These are phyloP conservation scores for Xerocomus potaroensis DNA, from an alignment of 768 basidiomycete species.

Conservation along the genomic window DNA sequence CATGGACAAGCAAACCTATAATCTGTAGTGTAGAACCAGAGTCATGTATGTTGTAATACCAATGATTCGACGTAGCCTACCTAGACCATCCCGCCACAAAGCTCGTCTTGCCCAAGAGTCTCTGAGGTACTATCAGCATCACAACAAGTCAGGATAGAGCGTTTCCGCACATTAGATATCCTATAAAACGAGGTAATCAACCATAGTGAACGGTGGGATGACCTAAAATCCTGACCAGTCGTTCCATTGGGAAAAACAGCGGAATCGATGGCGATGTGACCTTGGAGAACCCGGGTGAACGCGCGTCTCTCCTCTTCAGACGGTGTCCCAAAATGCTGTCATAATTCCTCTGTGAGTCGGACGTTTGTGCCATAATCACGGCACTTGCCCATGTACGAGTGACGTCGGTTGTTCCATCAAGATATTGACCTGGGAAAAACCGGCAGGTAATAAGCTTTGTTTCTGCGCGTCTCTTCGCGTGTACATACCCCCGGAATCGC, in stretches of 20 bases:
- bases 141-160: background rate
- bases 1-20: conserved; percentile 42
- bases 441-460: background rate
- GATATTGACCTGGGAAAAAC: conserved; percentile 58
- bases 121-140: conserved; percentile 34
- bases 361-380: background rate
- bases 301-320: conserved; percentile 78
- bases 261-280: conserved; percentile 85
- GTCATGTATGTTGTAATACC: background rate
- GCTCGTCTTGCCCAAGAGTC: conserved; percentile 77
- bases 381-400: conserved; percentile 77
- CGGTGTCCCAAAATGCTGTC: conserved; percentile 84
- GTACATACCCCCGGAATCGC: conserved; percentile 78
- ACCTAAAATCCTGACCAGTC: conserved; percentile 44
- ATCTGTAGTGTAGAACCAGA: no score
- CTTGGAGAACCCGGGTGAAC: conserved; percentile 89
- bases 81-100: conserved; percentile 85
- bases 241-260: conserved; percentile 81
- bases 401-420: conserved; percentile 94
- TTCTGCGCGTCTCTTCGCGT: background rate
- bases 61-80: conserved; percentile 34
- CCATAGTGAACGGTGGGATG: background rate
- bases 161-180: conserved; percentile 49
- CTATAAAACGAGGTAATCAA: conserved; percentile 28
- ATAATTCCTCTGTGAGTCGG: background rate